Evolutionary conservation across 768 basidiomycete species (phyloP).

Genomic region (Solioccasus polychromus): DNA sequence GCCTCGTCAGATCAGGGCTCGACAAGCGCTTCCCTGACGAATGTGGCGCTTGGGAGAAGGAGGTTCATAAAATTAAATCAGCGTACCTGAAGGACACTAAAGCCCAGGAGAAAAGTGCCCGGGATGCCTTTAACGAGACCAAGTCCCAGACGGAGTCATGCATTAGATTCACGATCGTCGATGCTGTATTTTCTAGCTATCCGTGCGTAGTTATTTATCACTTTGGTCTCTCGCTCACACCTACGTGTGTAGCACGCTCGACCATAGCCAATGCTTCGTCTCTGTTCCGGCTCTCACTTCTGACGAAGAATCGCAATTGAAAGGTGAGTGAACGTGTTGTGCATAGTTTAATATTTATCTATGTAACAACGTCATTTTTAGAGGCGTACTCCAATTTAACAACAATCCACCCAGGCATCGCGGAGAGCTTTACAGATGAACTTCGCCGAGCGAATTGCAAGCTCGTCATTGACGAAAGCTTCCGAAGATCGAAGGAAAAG

Average conservation of each 20-base stretch:
- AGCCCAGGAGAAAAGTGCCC: slow-evolving; percentile 11
- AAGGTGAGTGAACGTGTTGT: slow-evolving; percentile 4
- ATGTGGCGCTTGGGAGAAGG: slow-evolving; percentile 23
- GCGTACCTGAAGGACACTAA: background rate
- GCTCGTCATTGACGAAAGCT: slow-evolving; percentile 15
- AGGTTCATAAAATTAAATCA: slow-evolving; percentile 9
- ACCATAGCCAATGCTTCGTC: slow-evolving; percentile 15
- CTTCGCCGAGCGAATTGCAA: slow-evolving; percentile 13
- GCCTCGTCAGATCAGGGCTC: slow-evolving; percentile 32
- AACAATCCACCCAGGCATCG: slow-evolving; percentile 16
- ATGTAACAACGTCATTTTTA: slow-evolving; percentile 1
- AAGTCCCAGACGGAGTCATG: slow-evolving; percentile 13
- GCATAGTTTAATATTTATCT: background rate
- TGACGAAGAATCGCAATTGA: slow-evolving; percentile 14
- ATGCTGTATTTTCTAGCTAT: slow-evolving; percentile 28
- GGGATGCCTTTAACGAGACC: slow-evolving; percentile 10
- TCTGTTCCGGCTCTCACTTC: slow-evolving; percentile 11
- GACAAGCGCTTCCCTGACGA: slow-evolving; percentile 26
- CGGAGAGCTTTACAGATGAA: slow-evolving; percentile 19
- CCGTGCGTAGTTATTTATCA: slow-evolving; percentile 11
- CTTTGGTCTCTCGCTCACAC: background rate
- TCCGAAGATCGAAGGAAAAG: slow-evolving; percentile 23
- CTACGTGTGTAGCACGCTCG: slow-evolving; percentile 12
- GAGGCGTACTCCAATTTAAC: slow-evolving; percentile 18
- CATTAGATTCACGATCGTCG: slow-evolving; percentile 23